A percentile compares a stretch with the other conserved stretches of the same genome.
Conservation (phyloP, 352 stramenopile species). For the Plasmopara halstedii region DNA sequence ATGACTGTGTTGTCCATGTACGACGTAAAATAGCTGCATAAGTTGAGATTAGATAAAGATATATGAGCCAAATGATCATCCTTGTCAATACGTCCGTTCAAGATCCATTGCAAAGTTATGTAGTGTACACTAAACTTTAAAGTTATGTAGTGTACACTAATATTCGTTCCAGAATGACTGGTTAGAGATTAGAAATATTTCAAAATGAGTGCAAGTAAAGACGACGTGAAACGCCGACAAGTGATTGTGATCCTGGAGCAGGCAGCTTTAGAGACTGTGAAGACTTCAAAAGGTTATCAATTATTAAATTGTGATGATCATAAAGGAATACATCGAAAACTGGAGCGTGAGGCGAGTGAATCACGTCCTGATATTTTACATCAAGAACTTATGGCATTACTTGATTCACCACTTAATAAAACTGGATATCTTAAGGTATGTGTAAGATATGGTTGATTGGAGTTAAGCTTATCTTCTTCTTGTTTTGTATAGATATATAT, state of each 20-base stretch:
- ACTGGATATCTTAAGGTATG: conserved; percentile 92
- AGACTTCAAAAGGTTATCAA: conserved; percentile 98
- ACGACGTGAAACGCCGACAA: conserved; percentile 77
- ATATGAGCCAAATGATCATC: conserved; percentile 1
- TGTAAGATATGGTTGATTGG: conserved; percentile 40
- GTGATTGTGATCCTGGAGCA: conserved; percentile 98
- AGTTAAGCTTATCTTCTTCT: background rate
- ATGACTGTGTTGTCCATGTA: conserved; percentile 79
- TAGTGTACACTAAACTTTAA: too few species aligned
- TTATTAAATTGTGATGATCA: conserved; percentile 99
- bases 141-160: too few species aligned
- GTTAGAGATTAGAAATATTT: background rate
- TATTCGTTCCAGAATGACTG: too few species aligned
- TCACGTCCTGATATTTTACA: conserved; percentile 99
- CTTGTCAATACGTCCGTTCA: background rate
- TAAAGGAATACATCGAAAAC: conserved; percentile 91
- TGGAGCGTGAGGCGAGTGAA: conserved; percentile 94
- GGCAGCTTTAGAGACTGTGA: conserved; percentile 98
- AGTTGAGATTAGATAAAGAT: background rate
- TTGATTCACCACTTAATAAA: conserved; percentile 99
- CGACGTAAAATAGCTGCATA: conserved; percentile 68
- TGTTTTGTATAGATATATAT: conserved; percentile 88
- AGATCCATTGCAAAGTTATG: too few species aligned
- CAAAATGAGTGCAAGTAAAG: conserved; percentile 41
- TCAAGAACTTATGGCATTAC: conserved; percentile 96